Evolutionary conservation across 129 eudicot genomes (phyloP).

Genomic region (Cynara cardunculus): DNA sequence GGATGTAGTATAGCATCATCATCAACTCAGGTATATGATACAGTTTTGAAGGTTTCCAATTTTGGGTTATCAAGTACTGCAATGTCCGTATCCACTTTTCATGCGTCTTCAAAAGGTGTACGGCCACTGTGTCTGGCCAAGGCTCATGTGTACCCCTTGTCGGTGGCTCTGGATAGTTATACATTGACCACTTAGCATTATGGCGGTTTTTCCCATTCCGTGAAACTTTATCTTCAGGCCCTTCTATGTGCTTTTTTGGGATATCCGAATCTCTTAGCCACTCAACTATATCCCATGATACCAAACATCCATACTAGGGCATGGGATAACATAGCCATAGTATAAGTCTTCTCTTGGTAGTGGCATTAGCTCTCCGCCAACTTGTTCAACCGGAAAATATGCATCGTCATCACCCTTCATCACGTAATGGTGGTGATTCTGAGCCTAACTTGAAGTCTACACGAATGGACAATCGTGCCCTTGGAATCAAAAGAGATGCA

Average conservation of each 20-base stretch:
- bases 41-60: slow-evolving; percentile 75
- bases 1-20: not conserved
- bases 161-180: slow-evolving; percentile 78
- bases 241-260: slow-evolving; percentile 49
- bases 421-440: slow-evolving; percentile 47
- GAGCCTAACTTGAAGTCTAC: too few relatives aligned
- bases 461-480: too few relatives aligned
- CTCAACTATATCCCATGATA: slow-evolving; percentile 86
- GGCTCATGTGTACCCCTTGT: slow-evolving; percentile 78
- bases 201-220: slow-evolving; percentile 64
- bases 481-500: not conserved
- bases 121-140: slow-evolving; percentile 88
- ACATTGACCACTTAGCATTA: slow-evolving; percentile 93
- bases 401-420: slow-evolving; percentile 76
- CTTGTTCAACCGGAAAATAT: slow-evolving; percentile 54
- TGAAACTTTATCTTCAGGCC: slow-evolving; percentile 74
- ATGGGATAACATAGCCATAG: slow-evolving; percentile 84
- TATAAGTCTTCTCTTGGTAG: slow-evolving; percentile 72
- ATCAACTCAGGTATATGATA: slow-evolving; percentile 61
- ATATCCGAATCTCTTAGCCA: slow-evolving; percentile 65
- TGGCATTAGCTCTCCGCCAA: slow-evolving; percentile 64
- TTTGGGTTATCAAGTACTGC: slow-evolving; percentile 59
- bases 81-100: slow-evolving; percentile 83
- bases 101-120: slow-evolving; percentile 76
- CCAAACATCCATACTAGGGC: slow-evolving; percentile 74